Evolutionary conservation across 2,329 filamentous ascomycete genomes (phyloP), one percentile per base, ranked within the genome.

Genomic region (Botrytis hyacinthi): DNA sequence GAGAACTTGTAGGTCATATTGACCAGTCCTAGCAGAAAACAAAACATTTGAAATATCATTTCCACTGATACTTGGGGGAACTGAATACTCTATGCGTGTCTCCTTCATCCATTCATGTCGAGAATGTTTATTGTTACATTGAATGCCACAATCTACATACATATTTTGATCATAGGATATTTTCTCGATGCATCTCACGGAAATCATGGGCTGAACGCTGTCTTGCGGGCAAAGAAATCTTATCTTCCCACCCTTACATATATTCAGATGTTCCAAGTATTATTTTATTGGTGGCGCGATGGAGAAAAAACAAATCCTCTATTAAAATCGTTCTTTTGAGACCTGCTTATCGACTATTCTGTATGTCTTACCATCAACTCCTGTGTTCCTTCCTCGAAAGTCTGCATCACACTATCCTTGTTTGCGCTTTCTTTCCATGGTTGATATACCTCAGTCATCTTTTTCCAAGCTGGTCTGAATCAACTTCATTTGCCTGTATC

Each of bases 281-380:
- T 4, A 8, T 40, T 20, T 26, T 68, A 68, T 68, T 68, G 66
- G 66, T 68, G 66, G 66, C 48, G 66, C 29, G 18, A 62, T n/a
- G 35, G 37, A 8, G 14, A 29, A 54, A 51, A 68, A 67, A 14
- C 16, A 65, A 65, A 67, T 29, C 20, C 18, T 51, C 32, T 54
- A 16, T 26, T 29, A 37, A 10, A 29, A 63, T 63, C 26, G 2
- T 54, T 40, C 4, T 29, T 67, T 40, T 57, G 48, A 68, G 35
- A 57, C 48, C 35, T 67, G 12, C 26, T 8, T 42, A 42, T 57
- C 9, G 18, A 29, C 35, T 57, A 10, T 42, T 32, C 46, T 29
- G 48, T 42, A 42, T 68, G 66, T 68, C 66, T 68, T 42, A 68
- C 35, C 4, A 42, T 16, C 26, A 57, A 68, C 35, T 57, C 35